Conservation (phyloP, 2,329 filamentous ascomycete genomes). For the Eutypa lata region DNA sequence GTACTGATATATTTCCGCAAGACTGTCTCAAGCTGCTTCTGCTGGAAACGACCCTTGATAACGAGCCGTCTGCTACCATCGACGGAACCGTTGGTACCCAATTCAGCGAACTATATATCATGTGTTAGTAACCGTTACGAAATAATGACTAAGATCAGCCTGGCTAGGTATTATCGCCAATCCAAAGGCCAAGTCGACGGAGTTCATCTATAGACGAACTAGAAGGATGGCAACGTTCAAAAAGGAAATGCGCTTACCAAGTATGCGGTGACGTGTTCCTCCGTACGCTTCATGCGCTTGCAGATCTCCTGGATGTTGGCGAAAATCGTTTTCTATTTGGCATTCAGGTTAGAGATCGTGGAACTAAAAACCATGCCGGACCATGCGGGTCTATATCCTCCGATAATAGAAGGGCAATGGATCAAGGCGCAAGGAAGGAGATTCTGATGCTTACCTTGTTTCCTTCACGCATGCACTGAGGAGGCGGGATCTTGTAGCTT, state of each 20-base stretch:
- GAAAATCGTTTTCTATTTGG: constrained; percentile 83
- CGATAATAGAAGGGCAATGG: no score
- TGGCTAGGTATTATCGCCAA: background rate
- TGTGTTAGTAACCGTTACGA: no score
- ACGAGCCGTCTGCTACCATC: constrained; percentile 90
- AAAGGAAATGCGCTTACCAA: constrained; percentile 39
- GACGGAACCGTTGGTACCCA: constrained; percentile 95
- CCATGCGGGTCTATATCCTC: no score
- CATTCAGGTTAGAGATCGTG: background rate
- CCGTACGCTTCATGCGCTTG: constrained; percentile 98
- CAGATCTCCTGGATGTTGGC: constrained; percentile 98
- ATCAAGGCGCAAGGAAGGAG: no score
- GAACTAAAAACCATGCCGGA: no score
- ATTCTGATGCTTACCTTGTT: constrained; percentile 59
- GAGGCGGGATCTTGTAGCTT: constrained; percentile 98
- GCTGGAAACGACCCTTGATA: constrained; percentile 99
- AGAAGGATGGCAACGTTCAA: no score
- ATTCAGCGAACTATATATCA: constrained; percentile 68
- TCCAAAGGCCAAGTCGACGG: no score
- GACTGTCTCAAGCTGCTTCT: constrained; percentile 98
- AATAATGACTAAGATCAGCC: no score
- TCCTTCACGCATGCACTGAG: constrained; percentile 98
- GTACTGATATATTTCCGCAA: constrained; percentile 90
- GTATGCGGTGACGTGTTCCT: constrained; percentile 96
- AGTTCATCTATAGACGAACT: no score